Base-by-base conservation (phyloP, 306 rosid species). In the Quercus variabilis region DNA sequence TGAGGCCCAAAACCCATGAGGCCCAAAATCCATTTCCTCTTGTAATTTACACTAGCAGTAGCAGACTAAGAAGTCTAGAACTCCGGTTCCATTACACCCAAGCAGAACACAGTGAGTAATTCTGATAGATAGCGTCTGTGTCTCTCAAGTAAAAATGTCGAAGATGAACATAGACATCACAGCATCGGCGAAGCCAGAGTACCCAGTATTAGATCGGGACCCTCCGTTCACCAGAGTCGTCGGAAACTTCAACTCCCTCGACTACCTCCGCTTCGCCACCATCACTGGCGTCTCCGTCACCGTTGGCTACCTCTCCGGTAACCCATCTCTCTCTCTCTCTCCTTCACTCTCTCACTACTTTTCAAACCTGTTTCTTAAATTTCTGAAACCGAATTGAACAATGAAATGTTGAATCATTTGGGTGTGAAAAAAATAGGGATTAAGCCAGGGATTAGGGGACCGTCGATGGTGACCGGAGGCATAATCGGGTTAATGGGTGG, bases 391-490 rank as follows among this genome's bases (percentile, higher is more conserved):
- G 17, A 21, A 17, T 70, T 54, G 8, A 7, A 28, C 30, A 3
- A 17, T 70, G 46, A 11, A 7, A 35, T 38, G 5, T 43, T 21
- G 6, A 55, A 21, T 31, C 18, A 55, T 14, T 78, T 52, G 2
- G 5, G 49, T 51, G 17, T 41, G 46, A 8, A 41, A 41, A 38
- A 4, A 35, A 52, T 67, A 94, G 98, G 97, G 85, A 94, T 94
- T 75, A 94, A 88, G 90, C 98, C 98, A 3, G 97, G 98, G 83
- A 94, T 94, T 23, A 86, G 84, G 73, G 97, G 98, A 28, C 98
- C 98, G 21, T 94, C 97, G 55, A 94, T 94, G 98, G 98, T 94
- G 78, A 94, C 97, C 1, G 96, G 98, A 56, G 98, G 98, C 65
- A 71, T 94, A 73, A 94, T 94, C 68, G 98, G 98, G 33, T 55